phyloP scores from a whole-genome alignment of 139 green algal genomes.

The Desmodesmus armatus region DNA sequence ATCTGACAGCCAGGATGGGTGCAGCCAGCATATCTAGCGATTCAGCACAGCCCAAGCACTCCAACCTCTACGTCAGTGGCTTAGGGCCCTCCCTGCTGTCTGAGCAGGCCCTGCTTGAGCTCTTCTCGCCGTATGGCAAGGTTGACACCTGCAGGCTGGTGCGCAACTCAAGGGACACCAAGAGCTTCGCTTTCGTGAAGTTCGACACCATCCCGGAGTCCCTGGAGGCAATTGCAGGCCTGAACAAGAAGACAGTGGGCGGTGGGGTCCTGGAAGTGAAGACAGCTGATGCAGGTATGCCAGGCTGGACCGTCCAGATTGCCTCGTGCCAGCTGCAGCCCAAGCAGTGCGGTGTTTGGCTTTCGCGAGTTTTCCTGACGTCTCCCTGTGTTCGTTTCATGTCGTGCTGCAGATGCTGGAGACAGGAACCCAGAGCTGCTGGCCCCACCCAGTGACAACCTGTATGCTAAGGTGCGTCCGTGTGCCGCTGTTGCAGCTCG shows the following conservation, averaged over 20 bases:
- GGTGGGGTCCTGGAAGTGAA: constrained; percentile 48
- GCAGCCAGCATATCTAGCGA: too few species aligned
- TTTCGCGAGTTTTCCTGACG: not conserved
- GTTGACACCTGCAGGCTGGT: constrained; percentile 48
- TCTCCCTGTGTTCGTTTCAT: not conserved
- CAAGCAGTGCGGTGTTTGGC: not conserved
- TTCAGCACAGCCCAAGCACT: constrained; percentile 23
- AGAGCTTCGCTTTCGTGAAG: constrained; percentile 56
- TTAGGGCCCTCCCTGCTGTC: constrained; percentile 31
- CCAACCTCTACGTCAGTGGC: constrained; percentile 37
- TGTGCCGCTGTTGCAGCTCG: too few species aligned
- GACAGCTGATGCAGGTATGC: constrained; percentile 47
- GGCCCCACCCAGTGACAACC: constrained; percentile 51
- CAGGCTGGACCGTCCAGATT: too few species aligned
- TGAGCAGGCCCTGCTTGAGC: constrained; percentile 49
- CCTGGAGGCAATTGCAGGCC: constrained; percentile 35
- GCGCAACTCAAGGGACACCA: constrained; percentile 15
- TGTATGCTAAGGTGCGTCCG: constrained; percentile 53
- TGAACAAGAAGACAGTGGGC: constrained; percentile 43
- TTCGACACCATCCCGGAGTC: constrained; percentile 42
- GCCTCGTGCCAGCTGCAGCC: too few species aligned
- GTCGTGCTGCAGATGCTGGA: constrained; percentile 46
- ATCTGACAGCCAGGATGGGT: too few species aligned
- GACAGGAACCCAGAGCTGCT: constrained; percentile 44
- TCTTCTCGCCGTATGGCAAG: constrained; percentile 65